Evolutionary conservation across 257 asterid species (phyloP).

Genomic region (Jaltomata sinuosa): DNA sequence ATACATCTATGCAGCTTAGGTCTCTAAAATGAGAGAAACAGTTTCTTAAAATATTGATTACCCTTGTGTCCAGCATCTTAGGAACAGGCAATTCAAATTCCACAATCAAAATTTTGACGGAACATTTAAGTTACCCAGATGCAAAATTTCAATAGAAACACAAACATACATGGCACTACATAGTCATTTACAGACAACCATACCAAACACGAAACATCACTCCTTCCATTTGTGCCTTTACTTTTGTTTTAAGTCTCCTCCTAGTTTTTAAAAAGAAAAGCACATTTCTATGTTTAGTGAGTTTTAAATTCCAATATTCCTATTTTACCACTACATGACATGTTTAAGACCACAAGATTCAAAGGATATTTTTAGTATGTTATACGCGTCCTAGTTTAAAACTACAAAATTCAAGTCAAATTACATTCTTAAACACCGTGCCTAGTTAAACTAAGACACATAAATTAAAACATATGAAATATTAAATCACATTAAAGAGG

Average conservation of each 20-base stretch:
- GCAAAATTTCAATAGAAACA: neutral
- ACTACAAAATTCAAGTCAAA: neutral
- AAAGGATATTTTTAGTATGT: neutral
- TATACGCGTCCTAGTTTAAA: neutral
- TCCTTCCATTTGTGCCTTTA: neutral
- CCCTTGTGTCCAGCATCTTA: neutral
- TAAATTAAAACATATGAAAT: neutral
- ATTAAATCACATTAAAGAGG: neutral
- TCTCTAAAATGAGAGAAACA: neutral
- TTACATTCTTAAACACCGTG: neutral
- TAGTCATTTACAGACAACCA: neutral
- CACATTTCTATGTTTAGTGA: neutral
- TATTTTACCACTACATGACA: too few species aligned
- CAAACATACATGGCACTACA: neutral
- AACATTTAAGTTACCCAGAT: neutral
- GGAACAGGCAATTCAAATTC: neutral
- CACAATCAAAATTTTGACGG: neutral
- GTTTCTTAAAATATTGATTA: neutral
- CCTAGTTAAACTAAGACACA: neutral
- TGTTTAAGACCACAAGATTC: too few species aligned
- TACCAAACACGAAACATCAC: neutral
- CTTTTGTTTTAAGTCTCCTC: neutral
- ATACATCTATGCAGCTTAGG: neutral
- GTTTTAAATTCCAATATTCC: neutral
- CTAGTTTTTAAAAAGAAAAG: neutral